Evolutionary conservation across 164 flowering plant species (phyloP).

Genomic region (Annona squamosa): DNA sequence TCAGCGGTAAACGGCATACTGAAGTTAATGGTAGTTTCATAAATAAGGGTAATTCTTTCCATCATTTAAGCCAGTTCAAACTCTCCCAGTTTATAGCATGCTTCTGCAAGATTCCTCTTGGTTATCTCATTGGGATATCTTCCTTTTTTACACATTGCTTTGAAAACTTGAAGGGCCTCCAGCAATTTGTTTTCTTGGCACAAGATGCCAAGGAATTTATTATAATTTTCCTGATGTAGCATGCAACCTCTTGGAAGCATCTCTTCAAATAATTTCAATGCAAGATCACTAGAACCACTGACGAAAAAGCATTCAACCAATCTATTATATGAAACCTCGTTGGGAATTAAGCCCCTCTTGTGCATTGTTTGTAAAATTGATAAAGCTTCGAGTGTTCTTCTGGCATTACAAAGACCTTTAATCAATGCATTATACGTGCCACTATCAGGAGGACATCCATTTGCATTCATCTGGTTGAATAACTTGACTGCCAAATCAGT

Average conservation of each 20-base stretch:
- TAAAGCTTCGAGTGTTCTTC: constrained; percentile 44
- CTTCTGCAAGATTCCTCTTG: constrained; percentile 13
- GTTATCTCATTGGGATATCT: constrained; percentile 14
- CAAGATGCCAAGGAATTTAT: constrained; percentile 29
- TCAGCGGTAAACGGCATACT: too few species aligned
- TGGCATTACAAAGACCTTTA: constrained; percentile 37
- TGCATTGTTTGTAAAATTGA: constrained; percentile 36
- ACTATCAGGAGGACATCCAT: constrained; percentile 38
- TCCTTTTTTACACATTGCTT: constrained; percentile 24
- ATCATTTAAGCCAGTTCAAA: constrained; percentile 9
- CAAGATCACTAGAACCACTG: constrained; percentile 21
- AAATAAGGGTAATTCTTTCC: constrained; percentile 10
- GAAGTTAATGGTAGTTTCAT: background rate
- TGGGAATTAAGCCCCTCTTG: constrained; percentile 49
- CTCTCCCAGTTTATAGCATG: constrained; percentile 12
- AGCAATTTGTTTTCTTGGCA: constrained; percentile 24
- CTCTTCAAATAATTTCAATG: constrained; percentile 39
- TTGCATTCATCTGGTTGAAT: constrained; percentile 41
- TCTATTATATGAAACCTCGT: constrained; percentile 27
- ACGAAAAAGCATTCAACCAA: constrained; percentile 31
- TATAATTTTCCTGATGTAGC: constrained; percentile 24
- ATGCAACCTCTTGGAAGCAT: constrained; percentile 32
- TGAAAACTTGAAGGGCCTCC: constrained; percentile 27
- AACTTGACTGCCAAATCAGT: constrained; percentile 34
- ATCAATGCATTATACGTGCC: constrained; percentile 39